Conservation (phyloP, 345 rosid species). For the Eucalyptus polyanthemos region DNA sequence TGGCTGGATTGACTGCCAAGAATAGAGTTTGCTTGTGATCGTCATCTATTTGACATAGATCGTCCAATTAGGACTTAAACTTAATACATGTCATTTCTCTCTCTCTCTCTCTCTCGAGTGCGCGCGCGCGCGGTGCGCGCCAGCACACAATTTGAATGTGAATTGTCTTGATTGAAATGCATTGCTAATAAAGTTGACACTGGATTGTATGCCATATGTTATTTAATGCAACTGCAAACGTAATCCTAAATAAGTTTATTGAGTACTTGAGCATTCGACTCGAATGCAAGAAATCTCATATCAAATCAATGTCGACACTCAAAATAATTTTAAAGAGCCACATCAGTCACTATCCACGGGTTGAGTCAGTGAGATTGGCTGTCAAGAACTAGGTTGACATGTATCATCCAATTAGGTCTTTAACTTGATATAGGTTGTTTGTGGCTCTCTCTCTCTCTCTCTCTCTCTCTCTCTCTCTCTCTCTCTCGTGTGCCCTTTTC, state of each 20-base stretch:
- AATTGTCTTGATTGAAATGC: too few relatives aligned
- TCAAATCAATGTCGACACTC: neutral
- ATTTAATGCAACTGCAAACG: neutral
- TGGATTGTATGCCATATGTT: neutral
- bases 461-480: neutral
- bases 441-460: too few relatives aligned
- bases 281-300: neutral
- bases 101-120: too few relatives aligned
- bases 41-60: too few relatives aligned
- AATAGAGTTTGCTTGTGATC: neutral
- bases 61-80: too few relatives aligned
- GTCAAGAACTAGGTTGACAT: neutral
- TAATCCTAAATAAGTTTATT: neutral
- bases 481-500: neutral
- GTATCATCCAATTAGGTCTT: neutral
- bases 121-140: fast-evolving
- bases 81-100: too few relatives aligned
- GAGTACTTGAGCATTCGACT: neutral
- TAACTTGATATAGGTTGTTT: neutral
- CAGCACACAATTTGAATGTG: too few relatives aligned
- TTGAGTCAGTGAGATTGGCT: neutral
- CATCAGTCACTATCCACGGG: neutral
- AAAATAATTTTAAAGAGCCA: too few relatives aligned
- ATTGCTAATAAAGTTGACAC: neutral
- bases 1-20: neutral